Base-by-base conservation (phyloP, 352 stramenopile genomes). In the Proteromonas lacertae region DNA sequence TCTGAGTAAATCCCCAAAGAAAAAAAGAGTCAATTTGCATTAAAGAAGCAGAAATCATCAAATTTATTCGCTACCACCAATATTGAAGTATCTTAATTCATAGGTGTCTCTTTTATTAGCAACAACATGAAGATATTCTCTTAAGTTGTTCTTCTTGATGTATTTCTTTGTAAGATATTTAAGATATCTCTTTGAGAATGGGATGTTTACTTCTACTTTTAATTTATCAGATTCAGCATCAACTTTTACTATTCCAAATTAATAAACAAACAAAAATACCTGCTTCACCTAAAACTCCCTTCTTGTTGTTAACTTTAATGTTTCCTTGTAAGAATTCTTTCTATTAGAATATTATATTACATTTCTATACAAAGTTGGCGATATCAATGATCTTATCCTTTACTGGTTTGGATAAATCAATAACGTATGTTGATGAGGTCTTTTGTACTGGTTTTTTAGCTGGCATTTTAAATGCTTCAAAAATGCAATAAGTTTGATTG, bases 131-230 rank as follows among this genome's bases (percentile, higher is more conserved):
- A 99, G 59, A 62, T 96, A 99, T 69, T 99, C 84, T 54, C 82
- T 77, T 38, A 99, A 62, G 58, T 94, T 77, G 56, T 96, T 82
- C 70, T 97, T 96, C 73, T 96, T 97, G 50, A 99, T 62, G 74
- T 96, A 97, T 66, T 95, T 92, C 76, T 99, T 99, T 42, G 81
- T 90, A 18, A 99, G 55, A 64, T 97, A 99, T 67, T 99, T 97
- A 10, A 84, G 49, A 51, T 80, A 73, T 49, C 87, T 73, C 69
- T 99, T 99, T 36, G 76, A 90, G 58, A 97, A 92, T 23, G 71
- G 66, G 16, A 84, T 59, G 22, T 87, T 59, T 5, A 74, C 65
- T 6, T 69, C 80, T 33, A 99, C 58, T 48, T 90, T 84, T 28
- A 92, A 59, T 57, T 87, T 87, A 52, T 38, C 91, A 57, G 89